phyloP scores from a whole-genome alignment of 225 moss, liverwort and hornwort genomes.

The Pleurozium schreberi region DNA sequence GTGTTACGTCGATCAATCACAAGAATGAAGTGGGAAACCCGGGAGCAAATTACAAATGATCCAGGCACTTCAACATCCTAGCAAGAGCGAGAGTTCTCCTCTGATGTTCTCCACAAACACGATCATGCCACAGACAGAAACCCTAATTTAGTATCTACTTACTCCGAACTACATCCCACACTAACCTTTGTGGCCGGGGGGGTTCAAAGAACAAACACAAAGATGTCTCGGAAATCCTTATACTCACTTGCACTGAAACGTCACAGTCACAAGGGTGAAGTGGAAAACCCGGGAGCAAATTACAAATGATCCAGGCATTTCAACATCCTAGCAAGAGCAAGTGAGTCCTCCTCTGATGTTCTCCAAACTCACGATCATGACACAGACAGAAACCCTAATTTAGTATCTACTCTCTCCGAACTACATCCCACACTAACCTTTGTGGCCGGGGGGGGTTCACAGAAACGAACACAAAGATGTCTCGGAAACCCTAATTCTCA shows the following conservation, averaged over 20 bases:
- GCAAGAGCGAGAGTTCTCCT: neutral
- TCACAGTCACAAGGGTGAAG: neutral
- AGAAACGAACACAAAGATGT: neutral
- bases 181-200: neutral
- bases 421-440: neutral
- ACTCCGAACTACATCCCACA: neutral
- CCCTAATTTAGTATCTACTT: neutral
- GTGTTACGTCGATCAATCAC: neutral
- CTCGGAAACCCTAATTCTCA: neutral
- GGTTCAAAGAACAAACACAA: neutral
- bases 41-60: constrained; percentile 5
- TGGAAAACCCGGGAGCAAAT: constrained; percentile 22
- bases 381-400: neutral
- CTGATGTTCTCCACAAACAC: neutral
- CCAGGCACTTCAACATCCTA: neutral
- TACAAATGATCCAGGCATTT: neutral
- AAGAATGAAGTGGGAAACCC: constrained; percentile 1
- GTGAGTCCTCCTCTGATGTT: constrained; percentile 7
- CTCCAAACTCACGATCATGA: neutral
- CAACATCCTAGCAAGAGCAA: neutral
- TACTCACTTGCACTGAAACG: neutral
- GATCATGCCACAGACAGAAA: neutral
- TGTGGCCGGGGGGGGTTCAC: neutral
- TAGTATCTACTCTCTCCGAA: neutral
- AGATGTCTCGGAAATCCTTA: neutral